phyloP scores from a whole-genome alignment of 208 protist genomes.

The Crithidia fasciculata region DNA sequence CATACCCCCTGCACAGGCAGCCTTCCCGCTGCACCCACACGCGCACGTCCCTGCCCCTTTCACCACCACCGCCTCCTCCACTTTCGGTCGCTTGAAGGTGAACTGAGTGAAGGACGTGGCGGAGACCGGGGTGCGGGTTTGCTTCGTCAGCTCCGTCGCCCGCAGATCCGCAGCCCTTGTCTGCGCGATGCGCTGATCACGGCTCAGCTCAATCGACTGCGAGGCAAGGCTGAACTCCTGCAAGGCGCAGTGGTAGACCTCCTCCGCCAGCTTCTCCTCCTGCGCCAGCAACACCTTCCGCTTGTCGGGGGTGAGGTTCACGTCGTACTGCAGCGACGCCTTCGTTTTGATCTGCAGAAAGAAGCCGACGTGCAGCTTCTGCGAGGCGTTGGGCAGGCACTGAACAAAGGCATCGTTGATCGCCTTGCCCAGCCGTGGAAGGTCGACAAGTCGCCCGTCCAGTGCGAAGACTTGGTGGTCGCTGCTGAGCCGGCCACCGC shows the following conservation, averaged over 20 bases:
- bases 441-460: conserved; percentile 82
- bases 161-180: conserved; percentile 39
- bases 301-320: conserved; percentile 86
- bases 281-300: conserved; percentile 64
- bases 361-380: conserved; percentile 69
- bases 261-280: conserved; percentile 48
- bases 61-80: background rate
- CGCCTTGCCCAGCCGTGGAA: conserved; percentile 69
- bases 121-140: conserved; percentile 64
- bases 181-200: conserved; percentile 45
- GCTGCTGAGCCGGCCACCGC: conserved; percentile 52
- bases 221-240: conserved; percentile 50
- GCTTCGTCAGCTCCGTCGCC: conserved; percentile 37
- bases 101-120: conserved; percentile 78
- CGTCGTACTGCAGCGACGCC: conserved; percentile 62
- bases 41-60: background rate
- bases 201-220: conserved; percentile 44
- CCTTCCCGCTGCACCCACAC: no score
- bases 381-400: conserved; percentile 74
- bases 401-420: conserved; percentile 77
- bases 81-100: conserved; percentile 35
- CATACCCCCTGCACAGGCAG: background rate
- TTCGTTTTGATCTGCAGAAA: conserved; percentile 67
- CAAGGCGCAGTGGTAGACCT: conserved; percentile 48
- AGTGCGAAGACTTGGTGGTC: conserved; percentile 83